phyloP scores from a whole-genome alignment of 2,329 filamentous ascomycete species.

The Chaetomiaceae sp. region DNA sequence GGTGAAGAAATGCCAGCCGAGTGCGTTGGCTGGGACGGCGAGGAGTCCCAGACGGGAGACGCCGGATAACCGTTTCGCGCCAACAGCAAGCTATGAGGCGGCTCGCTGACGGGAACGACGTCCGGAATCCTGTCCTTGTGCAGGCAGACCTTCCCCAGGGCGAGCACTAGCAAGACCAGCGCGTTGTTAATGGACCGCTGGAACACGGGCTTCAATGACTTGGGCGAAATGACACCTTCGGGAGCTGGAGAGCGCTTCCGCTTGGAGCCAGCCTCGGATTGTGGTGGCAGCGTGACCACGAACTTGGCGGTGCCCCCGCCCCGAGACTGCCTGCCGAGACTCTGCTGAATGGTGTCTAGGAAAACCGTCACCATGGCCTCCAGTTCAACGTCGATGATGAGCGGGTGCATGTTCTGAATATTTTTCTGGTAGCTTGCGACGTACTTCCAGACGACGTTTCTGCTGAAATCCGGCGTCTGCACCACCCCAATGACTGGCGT shows the following conservation, averaged over 20 bases:
- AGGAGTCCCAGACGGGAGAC: conserved; percentile 51
- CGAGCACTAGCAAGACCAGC: conserved; percentile 74
- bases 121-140: conserved; percentile 49
- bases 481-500: conserved; percentile 34
- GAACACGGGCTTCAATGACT: conserved; percentile 44
- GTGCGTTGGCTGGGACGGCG: conserved; percentile 40
- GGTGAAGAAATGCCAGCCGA: conserved; percentile 48
- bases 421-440: conserved; percentile 53
- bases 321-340: conserved; percentile 20
- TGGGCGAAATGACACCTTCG: conserved; percentile 32
- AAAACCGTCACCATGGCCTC: conserved; percentile 49
- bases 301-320: conserved; percentile 20
- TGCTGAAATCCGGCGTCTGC: conserved; percentile 50
- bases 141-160: conserved; percentile 75
- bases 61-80: conserved; percentile 46
- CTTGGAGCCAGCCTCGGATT: conserved; percentile 36
- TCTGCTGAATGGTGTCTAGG: conserved; percentile 40
- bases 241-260: conserved; percentile 49
- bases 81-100: conserved; percentile 33
- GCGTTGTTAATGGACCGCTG: conserved; percentile 68
- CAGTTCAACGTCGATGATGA: conserved; percentile 49
- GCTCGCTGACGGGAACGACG: conserved; percentile 47
- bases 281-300: conserved; percentile 12
- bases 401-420: conserved; percentile 60
- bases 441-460: conserved; percentile 45